These are phyloP conservation scores for Rhipidocladum racemiflorum DNA, from an alignment of 176 grass and related monocot species.

Conservation along the genomic window DNA sequence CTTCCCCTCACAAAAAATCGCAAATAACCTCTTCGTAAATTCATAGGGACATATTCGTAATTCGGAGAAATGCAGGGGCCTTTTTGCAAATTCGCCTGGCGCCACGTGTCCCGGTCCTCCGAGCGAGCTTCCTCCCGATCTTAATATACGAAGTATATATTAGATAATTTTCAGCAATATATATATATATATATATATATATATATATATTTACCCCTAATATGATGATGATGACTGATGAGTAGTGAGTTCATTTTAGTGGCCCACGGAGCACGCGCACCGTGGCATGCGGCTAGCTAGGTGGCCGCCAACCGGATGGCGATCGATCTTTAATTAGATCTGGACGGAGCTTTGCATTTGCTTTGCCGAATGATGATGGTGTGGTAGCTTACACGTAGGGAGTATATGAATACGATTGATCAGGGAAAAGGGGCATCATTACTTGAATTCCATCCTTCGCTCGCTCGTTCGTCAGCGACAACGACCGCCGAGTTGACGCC, in stretches of 20 bases:
- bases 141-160: no score
- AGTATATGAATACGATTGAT: not conserved
- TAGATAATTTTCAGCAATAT: no score
- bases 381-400: not conserved
- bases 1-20: no score
- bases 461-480: not conserved
- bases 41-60: no score
- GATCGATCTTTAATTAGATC: not conserved
- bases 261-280: not conserved
- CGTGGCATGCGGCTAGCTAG: not conserved
- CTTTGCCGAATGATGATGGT: not conserved
- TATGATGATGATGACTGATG: no score
- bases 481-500: not conserved
- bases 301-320: not conserved
- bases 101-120: no score
- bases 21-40: no score
- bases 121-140: no score
- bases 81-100: no score
- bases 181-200: no score
- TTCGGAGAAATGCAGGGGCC: no score
- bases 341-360: not conserved
- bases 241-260: not conserved
- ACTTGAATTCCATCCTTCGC: not conserved
- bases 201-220: no score
- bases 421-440: not conserved